Evolutionary conservation across 768 basidiomycete genomes (phyloP).

Genomic region (Termitomyces sp.): DNA sequence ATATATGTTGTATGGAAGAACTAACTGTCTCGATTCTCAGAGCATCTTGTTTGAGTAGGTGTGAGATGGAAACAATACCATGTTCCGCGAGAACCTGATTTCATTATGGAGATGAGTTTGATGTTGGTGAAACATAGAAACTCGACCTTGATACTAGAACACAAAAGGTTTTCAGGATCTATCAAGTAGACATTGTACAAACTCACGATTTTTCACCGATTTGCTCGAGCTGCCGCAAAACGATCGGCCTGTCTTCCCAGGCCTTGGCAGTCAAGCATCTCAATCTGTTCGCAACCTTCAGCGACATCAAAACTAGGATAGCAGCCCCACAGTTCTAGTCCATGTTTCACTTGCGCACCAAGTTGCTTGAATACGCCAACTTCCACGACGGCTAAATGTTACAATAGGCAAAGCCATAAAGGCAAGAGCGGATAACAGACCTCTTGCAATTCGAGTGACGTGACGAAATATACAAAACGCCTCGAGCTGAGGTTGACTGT

Average conservation of each 20-base stretch:
- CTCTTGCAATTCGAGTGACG: conserved; percentile 69
- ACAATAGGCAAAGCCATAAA: background rate
- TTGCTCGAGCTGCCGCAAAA: conserved; percentile 83
- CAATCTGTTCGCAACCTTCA: conserved; percentile 36
- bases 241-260: conserved; percentile 86
- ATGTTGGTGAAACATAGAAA: background rate
- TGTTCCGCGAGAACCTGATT: conserved; percentile 71
- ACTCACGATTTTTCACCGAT: conserved; percentile 90
- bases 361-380: conserved; percentile 61
- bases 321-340: conserved; percentile 62
- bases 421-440: conserved; percentile 28
- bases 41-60: conserved; percentile 51
- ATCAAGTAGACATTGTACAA: conserved; percentile 1
- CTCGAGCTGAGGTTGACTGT: conserved; percentile 72
- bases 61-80: conserved; percentile 59
- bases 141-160: conserved; percentile 11
- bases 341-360: conserved; percentile 66
- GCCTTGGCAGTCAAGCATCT: conserved; percentile 79
- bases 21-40: conserved; percentile 59
- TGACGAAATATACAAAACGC: conserved; percentile 70
- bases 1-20: background rate
- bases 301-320: background rate
- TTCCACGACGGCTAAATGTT: conserved; percentile 62
- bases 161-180: conserved; percentile 26
- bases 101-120: background rate